phyloP scores from a whole-genome alignment of 306 rosid genomes.

The Prunus armeniaca region DNA sequence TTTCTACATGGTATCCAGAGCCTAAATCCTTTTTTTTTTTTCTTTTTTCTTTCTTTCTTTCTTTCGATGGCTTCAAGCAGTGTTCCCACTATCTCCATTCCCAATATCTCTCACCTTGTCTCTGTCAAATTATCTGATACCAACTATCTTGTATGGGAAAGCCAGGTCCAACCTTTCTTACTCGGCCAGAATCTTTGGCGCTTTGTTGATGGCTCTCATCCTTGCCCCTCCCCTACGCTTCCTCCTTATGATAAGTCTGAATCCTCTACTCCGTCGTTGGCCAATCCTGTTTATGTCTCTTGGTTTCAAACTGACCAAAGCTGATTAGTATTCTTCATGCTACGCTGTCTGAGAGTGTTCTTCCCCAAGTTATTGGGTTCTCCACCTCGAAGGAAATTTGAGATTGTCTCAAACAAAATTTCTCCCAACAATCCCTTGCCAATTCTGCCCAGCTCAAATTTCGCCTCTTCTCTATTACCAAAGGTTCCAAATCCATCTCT shows the following conservation, averaged over 20 bases:
- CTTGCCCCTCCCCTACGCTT: not conserved
- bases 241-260: not conserved
- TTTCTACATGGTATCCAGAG: too few relatives aligned
- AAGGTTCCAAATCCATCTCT: not conserved
- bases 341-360: too few relatives aligned
- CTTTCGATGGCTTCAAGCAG: too few relatives aligned
- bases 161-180: too few relatives aligned
- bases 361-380: not conserved
- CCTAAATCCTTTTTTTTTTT: too few relatives aligned
- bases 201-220: not conserved
- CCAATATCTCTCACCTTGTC: not conserved
- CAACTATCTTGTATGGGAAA: too few relatives aligned
- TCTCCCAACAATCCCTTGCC: not conserved
- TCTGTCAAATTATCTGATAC: too few relatives aligned
- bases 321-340: too few relatives aligned
- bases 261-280: not conserved
- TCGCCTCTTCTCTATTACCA: not conserved
- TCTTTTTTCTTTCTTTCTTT: too few relatives aligned
- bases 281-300: not conserved
- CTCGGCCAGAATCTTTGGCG: not conserved
- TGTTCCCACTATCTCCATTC: not conserved
- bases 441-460: too few relatives aligned
- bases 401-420: not conserved
- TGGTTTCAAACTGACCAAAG: not conserved
- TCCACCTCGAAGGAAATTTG: not conserved